Percentiles rank a stretch among this genome's conserved stretches.
phyloP scores from a whole-genome alignment of 768 basidiomycete species.

The Xanthoconium purpureum region DNA sequence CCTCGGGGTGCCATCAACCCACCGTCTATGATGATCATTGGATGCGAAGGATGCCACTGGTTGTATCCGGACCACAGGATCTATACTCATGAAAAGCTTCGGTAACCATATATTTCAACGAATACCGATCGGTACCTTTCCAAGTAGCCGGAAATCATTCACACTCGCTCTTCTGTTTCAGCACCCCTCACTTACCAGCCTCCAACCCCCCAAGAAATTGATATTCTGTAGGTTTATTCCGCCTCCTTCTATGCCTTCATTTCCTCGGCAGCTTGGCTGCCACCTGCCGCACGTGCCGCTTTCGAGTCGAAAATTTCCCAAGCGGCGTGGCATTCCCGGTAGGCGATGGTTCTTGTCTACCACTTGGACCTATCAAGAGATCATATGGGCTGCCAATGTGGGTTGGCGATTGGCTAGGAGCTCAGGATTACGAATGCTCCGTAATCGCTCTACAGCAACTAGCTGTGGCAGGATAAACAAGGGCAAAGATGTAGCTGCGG shows the following conservation, averaged over 20 bases:
- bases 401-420: neutral
- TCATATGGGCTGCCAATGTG: neutral
- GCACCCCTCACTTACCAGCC: neutral
- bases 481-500: neutral
- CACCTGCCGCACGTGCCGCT: neutral
- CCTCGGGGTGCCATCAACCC: neutral
- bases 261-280: neutral
- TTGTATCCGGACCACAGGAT: too few species aligned
- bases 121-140: neutral
- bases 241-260: neutral
- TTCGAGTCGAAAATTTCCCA: neutral
- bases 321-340: neutral
- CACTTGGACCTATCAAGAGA: neutral
- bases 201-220: neutral
- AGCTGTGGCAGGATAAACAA: neutral
- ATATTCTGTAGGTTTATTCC: neutral
- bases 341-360: neutral
- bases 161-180: neutral
- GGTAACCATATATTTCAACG: neutral
- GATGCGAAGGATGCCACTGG: too few species aligned
- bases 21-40: too few species aligned
- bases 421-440: neutral
- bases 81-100: neutral
- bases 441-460: neutral
- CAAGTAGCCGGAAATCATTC: neutral